A percentile compares a stretch with the other conserved stretches of the same genome.
Evolutionary conservation across 2,329 filamentous ascomycete species (phyloP).

Genomic region (Colletotrichum scovillei): DNA sequence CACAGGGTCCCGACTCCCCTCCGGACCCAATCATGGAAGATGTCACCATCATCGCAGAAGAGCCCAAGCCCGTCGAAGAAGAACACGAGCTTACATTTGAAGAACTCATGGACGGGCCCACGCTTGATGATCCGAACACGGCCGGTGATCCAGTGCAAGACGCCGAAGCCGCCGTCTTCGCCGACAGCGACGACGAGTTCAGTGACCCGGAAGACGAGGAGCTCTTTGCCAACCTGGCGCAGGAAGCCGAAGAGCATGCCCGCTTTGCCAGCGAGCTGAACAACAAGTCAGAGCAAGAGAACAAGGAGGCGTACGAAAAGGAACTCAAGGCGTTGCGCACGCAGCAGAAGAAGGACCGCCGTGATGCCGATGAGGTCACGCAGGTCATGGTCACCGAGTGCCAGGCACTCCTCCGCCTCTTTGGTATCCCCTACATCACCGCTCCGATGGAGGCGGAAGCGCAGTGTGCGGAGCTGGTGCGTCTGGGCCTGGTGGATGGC

Average conservation of each 20-base stretch:
- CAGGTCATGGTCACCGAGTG: conserved; percentile 97
- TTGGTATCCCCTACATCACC: conserved; percentile 95
- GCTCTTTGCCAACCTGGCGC: conserved; percentile 84
- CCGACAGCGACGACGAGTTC: conserved; percentile 75
- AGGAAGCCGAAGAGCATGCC: conserved; percentile 93
- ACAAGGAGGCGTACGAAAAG: conserved; percentile 82
- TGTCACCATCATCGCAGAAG: background rate
- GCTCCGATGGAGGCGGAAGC: conserved; percentile 99
- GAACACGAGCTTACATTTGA: conserved; percentile 36
- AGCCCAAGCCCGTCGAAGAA: background rate
- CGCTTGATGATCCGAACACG: conserved; percentile 22
- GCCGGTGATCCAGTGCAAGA: conserved; percentile 36
- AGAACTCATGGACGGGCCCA: conserved; percentile 39
- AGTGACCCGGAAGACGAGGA: conserved; percentile 95
- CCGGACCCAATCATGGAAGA: conserved; percentile 27
- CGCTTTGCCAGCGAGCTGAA: conserved; percentile 92
- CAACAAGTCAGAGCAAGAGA: conserved; percentile 76
- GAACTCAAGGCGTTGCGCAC: conserved; percentile 87
- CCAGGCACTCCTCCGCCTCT: conserved; percentile 87
- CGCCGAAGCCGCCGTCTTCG: conserved; percentile 55
- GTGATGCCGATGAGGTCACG: conserved; percentile 96
- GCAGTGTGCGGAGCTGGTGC: conserved; percentile 92
- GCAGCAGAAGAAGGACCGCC: conserved; percentile 96
- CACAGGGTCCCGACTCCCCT: conserved; percentile 13
- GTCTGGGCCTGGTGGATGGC: conserved; percentile 89